phyloP scores from a whole-genome alignment of 2,329 filamentous ascomycete species.

The Magnaporthiopsis rhizophila region DNA sequence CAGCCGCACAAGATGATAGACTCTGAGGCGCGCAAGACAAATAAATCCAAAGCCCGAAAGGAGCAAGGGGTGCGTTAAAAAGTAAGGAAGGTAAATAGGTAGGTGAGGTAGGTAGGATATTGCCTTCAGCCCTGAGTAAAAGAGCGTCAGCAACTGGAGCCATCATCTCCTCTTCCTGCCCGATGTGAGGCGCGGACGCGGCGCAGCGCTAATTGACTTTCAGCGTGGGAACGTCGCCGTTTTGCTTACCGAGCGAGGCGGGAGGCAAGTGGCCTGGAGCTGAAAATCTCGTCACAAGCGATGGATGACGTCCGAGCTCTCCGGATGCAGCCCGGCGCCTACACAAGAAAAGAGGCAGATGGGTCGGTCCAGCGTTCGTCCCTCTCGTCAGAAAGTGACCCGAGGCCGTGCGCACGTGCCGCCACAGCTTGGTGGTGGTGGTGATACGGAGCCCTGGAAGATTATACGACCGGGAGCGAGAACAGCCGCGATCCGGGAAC shows the following conservation, averaged over 20 bases:
- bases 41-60: not conserved
- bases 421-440: not conserved
- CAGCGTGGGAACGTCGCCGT: not conserved
- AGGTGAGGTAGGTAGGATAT: too few relatives aligned
- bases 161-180: not conserved
- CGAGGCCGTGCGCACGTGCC: not conserved
- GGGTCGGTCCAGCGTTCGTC: not conserved
- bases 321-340: not conserved
- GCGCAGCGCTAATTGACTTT: not conserved
- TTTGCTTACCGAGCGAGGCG: not conserved
- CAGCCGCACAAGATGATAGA: not conserved
- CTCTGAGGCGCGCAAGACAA: too few relatives aligned
- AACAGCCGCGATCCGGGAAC: constrained; percentile 5
- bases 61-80: not conserved
- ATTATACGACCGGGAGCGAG: constrained; percentile 6
- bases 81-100: too few relatives aligned
- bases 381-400: not conserved
- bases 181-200: not conserved
- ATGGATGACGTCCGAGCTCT: not conserved
- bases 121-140: not conserved
- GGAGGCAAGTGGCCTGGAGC: not conserved
- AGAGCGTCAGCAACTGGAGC: not conserved
- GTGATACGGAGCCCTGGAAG: not conserved
- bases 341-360: not conserved
- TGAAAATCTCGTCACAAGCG: not conserved